phyloP scores from a whole-genome alignment of 768 basidiomycete genomes.

The Leucosporidium creatinivorum region DNA sequence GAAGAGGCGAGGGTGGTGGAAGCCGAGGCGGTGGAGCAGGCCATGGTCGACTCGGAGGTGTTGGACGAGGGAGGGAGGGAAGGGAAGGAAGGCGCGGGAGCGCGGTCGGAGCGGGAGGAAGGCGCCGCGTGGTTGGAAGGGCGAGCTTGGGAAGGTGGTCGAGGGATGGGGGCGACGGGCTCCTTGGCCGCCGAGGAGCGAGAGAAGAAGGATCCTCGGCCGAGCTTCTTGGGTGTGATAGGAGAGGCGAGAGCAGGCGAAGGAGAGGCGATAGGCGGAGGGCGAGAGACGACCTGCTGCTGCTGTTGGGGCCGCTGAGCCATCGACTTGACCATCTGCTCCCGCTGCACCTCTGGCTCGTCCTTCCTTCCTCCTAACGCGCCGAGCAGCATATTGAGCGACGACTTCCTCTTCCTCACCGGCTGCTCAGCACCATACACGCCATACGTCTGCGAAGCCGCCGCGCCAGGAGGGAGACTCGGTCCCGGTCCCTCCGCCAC shows the following conservation, averaged over 20 bases:
- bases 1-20: background rate
- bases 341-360: background rate
- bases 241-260: too few relatives aligned
- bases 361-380: background rate
- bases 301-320: too few relatives aligned
- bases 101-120: too few relatives aligned
- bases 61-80: background rate
- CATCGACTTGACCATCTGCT: background rate
- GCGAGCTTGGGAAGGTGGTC: too few relatives aligned
- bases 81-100: background rate
- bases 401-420: background rate
- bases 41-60: background rate
- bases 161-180: too few relatives aligned
- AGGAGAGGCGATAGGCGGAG: too few relatives aligned
- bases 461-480: background rate
- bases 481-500: background rate
- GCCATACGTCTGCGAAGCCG: background rate
- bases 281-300: too few relatives aligned
- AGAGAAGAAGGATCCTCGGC: too few relatives aligned
- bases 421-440: background rate
- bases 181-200: too few relatives aligned
- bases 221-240: too few relatives aligned
- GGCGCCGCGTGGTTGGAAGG: too few relatives aligned
- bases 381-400: background rate
- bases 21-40: background rate